These are phyloP conservation scores for Aspergillus fijiensis DNA, from an alignment of 2,329 filamentous ascomycete genomes.

Conservation along the genomic window DNA sequence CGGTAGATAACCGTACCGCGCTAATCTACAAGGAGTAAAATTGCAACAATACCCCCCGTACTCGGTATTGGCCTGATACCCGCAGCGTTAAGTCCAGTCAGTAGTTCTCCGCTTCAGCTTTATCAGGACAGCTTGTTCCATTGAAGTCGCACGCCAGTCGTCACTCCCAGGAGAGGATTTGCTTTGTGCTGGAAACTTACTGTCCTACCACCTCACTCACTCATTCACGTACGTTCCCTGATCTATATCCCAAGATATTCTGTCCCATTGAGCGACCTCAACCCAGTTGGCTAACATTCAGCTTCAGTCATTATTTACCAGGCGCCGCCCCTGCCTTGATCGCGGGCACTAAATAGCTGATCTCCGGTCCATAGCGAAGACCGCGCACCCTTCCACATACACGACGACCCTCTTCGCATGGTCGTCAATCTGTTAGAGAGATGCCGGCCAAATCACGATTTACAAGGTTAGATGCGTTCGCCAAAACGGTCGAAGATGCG, in stretches of 20 bases:
- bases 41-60: background rate
- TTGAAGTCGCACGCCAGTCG: slow-evolving; percentile 8
- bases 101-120: slow-evolving; percentile 8
- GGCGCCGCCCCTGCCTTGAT: slow-evolving; percentile 5
- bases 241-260: background rate
- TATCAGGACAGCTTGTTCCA: slow-evolving; percentile 19
- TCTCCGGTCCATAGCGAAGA: slow-evolving; percentile 14
- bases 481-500: slow-evolving; percentile 98
- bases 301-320: slow-evolving; percentile 2
- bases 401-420: slow-evolving; percentile 22
- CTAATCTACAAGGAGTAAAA: background rate
- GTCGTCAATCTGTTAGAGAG: slow-evolving; percentile 28
- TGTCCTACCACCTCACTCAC: background rate
- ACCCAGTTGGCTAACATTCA: slow-evolving; percentile 5
- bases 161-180: slow-evolving; percentile 5
- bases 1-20: background rate
- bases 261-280: background rate
- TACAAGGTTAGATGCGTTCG: slow-evolving; percentile 95
- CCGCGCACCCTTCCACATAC: slow-evolving; percentile 2
- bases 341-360: slow-evolving; percentile 16
- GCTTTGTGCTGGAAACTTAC: background rate
- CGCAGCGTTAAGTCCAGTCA: background rate
- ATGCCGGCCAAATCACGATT: slow-evolving; percentile 95
- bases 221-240: background rate
- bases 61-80: background rate